These are phyloP conservation scores for Verbascum thapsus DNA, from an alignment of 257 asterid species.

Conservation along the genomic window DNA sequence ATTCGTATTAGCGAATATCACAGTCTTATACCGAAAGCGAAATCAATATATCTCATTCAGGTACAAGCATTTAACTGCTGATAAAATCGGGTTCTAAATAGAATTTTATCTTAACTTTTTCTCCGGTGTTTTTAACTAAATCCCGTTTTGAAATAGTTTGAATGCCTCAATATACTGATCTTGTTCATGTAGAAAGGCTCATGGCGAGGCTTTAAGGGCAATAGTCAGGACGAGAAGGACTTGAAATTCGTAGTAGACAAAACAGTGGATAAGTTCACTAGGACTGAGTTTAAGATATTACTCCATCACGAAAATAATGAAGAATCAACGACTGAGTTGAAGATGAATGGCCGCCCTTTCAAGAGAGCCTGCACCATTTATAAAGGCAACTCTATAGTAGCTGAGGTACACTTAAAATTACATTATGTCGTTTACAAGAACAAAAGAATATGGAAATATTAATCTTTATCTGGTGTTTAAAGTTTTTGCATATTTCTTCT, in stretches of 20 bases:
- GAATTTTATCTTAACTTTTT: background rate
- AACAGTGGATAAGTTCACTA: conserved; percentile 43
- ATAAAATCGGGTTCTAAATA: no score
- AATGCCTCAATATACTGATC: conserved; percentile 19
- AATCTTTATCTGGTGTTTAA: no score
- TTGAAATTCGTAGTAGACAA: conserved; percentile 59
- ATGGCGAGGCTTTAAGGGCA: conserved; percentile 68
- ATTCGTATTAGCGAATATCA: no score
- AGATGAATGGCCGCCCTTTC: conserved; percentile 87
- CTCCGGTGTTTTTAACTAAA: conserved; percentile 3
- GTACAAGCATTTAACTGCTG: no score
- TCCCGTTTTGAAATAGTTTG: background rate
- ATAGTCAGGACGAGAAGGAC: conserved; percentile 39
- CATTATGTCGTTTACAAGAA: no score
- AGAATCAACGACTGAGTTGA: conserved; percentile 52
- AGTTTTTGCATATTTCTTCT: no score
- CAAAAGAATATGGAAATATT: no score
- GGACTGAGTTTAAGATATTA: conserved; percentile 60
- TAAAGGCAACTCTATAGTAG: conserved; percentile 66
- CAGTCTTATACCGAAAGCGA: no score
- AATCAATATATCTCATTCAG: no score
- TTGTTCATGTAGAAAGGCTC: conserved; percentile 54
- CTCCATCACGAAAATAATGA: conserved; percentile 43
- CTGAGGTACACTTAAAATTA: conserved; percentile 63
- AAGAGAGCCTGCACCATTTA: conserved; percentile 87